A percentile compares a stretch with the other conserved stretches of the same genome.
Evolutionary conservation across 2,329 filamentous ascomycete genomes (phyloP).

Genomic region (Microsporum ferrugineum): DNA sequence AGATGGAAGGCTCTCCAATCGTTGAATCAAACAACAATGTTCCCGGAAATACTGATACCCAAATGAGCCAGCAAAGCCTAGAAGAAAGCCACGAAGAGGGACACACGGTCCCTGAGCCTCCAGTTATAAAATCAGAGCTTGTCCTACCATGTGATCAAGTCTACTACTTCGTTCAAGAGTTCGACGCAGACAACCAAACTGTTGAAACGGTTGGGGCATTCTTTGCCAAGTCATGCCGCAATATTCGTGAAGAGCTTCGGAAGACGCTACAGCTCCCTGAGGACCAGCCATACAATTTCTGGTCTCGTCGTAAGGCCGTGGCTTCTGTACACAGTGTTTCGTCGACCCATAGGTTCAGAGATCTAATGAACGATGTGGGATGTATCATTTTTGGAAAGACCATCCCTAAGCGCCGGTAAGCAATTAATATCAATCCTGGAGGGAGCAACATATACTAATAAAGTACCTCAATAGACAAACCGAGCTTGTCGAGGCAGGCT

Average conservation of each 20-base stretch:
- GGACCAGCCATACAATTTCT: conserved; percentile 33
- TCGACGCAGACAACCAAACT: conserved; percentile 39
- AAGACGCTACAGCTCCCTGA: conserved; percentile 28
- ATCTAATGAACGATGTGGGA: conserved; percentile 15
- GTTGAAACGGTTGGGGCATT: conserved; percentile 33
- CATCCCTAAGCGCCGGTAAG: conserved; percentile 1
- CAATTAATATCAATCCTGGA: too few relatives aligned
- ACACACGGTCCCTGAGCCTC: neutral
- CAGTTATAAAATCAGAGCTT: neutral
- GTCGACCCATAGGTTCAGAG: conserved; percentile 25
- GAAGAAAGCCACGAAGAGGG: neutral
- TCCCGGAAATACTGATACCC: neutral
- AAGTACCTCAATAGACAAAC: conserved; percentile 19
- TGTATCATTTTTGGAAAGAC: conserved; percentile 1
- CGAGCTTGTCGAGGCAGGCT: conserved; percentile 24
- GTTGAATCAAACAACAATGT: neutral
- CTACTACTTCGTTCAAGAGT: conserved; percentile 42
- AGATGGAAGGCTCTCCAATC: conserved; percentile 3
- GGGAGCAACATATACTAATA: neutral
- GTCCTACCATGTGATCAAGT: conserved; percentile 19
- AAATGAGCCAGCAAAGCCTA: neutral
- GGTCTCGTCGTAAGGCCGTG: conserved; percentile 31
- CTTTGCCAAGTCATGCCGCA: conserved; percentile 31
- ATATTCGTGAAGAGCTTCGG: conserved; percentile 32
- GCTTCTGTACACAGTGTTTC: conserved; percentile 22